phyloP scores from a whole-genome alignment of 202 grass and related monocot genomes.

The Schoenoplectus tabernaemontani region DNA sequence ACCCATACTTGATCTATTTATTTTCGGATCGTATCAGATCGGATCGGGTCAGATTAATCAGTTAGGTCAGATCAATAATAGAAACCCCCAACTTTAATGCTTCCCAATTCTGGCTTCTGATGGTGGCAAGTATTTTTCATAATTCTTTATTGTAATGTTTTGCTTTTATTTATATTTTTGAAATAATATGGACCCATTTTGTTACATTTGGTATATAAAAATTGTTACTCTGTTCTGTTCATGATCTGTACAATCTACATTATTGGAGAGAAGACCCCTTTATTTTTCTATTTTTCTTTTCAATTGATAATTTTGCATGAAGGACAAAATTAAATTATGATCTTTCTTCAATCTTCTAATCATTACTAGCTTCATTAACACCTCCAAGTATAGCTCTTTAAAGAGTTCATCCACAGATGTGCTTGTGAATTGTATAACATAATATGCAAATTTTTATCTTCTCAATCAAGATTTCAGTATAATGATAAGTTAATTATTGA shows the following conservation, averaged over 20 bases:
- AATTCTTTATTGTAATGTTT: neutral
- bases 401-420: neutral
- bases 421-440: neutral
- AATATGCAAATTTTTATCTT: neutral
- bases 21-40: too few relatives aligned
- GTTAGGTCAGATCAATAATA: too few relatives aligned
- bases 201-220: neutral
- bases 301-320: neutral
- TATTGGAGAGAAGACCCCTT: neutral
- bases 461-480: neutral
- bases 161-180: neutral
- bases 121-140: neutral
- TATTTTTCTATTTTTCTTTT: neutral
- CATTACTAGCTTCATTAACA: neutral
- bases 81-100: neutral
- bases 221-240: neutral
- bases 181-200: neutral
- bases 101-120: neutral
- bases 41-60: too few relatives aligned
- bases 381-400: neutral
- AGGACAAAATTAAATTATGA: neutral
- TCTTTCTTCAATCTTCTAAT: neutral
- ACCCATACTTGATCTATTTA: too few relatives aligned
- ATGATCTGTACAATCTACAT: constrained; percentile 19
- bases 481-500: neutral